Evolutionary conservation across 1,284 basidiomycete species (phyloP).

Genomic region (Puccinia sorghi): DNA sequence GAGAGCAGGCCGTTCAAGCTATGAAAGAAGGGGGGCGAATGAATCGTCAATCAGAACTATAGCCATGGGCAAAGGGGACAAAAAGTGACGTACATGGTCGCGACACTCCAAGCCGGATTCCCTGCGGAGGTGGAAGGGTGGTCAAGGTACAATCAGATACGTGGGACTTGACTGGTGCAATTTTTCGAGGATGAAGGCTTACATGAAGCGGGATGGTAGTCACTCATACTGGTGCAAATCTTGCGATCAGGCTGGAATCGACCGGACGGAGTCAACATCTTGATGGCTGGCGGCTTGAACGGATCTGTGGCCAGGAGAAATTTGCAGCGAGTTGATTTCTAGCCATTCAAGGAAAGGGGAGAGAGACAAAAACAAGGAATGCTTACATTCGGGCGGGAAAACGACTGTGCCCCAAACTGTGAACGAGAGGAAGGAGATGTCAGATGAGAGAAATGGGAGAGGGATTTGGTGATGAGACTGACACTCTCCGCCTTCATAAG

Average conservation of each 20-base stretch:
- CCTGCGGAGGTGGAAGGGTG: not conserved
- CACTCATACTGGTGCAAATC: conserved; percentile 29
- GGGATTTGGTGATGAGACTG: conserved; percentile 64
- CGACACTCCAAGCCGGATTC: conserved; percentile 36
- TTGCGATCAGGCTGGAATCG: conserved; percentile 19
- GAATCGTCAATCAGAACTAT: not conserved
- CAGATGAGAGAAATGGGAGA: conserved; percentile 91
- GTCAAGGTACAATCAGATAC: not conserved
- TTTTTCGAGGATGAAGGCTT: conserved; percentile 59
- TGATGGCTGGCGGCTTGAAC: conserved; percentile 34
- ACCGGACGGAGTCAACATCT: conserved; percentile 30
- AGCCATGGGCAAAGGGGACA: not conserved
- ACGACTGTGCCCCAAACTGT: conserved; percentile 25
- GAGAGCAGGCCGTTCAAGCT: conserved; percentile 32
- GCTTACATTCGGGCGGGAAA: conserved; percentile 27
- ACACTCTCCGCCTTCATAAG: conserved; percentile 57
- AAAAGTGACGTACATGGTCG: conserved; percentile 1
- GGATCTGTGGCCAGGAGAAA: conserved; percentile 11
- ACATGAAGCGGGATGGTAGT: conserved; percentile 43
- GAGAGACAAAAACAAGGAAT: conserved; percentile 65
- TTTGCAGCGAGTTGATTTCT: conserved; percentile 49
- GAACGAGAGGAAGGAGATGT: conserved; percentile 4
- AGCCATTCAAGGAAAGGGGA: not conserved
- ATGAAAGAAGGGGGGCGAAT: not conserved
- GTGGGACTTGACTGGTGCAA: conserved; percentile 54